Percentiles rank a stretch among this genome's conserved stretches.
Conservation (phyloP, 345 rosid species). For the Citrus trifoliata region DNA sequence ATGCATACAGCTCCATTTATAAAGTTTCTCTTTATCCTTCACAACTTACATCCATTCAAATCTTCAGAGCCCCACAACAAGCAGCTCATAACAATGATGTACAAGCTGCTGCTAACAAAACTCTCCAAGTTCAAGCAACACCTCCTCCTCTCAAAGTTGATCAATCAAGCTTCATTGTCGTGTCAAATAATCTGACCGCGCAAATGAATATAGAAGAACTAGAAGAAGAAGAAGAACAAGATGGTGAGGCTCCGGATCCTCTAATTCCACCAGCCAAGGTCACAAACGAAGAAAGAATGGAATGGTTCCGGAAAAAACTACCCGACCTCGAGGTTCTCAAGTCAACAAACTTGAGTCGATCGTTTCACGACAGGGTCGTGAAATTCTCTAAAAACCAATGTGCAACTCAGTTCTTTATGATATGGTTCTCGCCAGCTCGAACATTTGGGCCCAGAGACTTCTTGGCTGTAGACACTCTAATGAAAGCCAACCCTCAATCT, state of each 20-base stretch:
- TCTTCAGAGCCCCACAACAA: background rate
- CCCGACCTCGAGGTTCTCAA: conserved; percentile 47
- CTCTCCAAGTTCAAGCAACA: background rate
- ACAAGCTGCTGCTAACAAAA: background rate
- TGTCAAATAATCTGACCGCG: background rate
- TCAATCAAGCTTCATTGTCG: background rate
- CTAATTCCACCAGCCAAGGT: conserved; percentile 46
- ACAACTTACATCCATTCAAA: background rate
- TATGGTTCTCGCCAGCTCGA: conserved; percentile 60
- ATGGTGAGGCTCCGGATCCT: conserved; percentile 25
- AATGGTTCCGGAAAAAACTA: conserved; percentile 49
- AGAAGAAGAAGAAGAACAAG: conserved; percentile 19
- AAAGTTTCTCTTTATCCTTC: background rate
- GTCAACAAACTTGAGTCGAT: conserved; percentile 32
- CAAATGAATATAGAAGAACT: conserved; percentile 11
- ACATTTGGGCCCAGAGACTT: conserved; percentile 52
- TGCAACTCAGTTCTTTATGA: conserved; percentile 54
- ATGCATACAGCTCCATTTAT: conserved; percentile 5
- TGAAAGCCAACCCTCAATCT: conserved; percentile 51
- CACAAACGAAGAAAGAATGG: conserved; percentile 43
- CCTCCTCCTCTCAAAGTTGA: too few species aligned
- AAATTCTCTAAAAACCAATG: conserved; percentile 43
- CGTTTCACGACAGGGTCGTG: conserved; percentile 36
- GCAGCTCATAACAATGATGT: background rate
- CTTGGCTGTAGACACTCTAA: conserved; percentile 45